Base-by-base conservation (phyloP, 371 early-diverging fungal genomes). In the Mucor irregularis region DNA sequence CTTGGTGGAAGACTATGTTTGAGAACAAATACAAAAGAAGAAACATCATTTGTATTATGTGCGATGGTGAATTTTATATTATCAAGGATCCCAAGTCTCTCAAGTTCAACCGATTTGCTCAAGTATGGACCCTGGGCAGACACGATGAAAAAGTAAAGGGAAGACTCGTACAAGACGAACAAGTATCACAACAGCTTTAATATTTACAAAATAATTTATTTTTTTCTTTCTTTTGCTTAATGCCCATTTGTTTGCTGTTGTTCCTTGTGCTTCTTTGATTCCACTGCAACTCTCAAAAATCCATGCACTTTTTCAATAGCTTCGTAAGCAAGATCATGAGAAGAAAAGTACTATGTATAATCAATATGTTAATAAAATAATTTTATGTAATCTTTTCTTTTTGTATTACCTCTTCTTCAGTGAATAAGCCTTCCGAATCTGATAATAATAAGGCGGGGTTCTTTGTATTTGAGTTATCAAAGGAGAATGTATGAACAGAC, bases 401-500 rank as follows among this genome's bases (percentile, higher is more conserved):
- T 10, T 28, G 5, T 47, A n/a, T 45, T 68, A 85, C 87, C 76
- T 89, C 83, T 25, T 86, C 79, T 48, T 84, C 77, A 17, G 77
- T 80, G 64, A 86, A 93, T 34, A 81, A 40, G 28, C 94, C 94
- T 10, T 69, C 77, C 28, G 90, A 91, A 33, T 90, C 80, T 25
- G 78, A 82, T 56, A 83, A 75, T 42, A 42, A 42, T 43, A 82
- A 46, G 9, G 75, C 49, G 17, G 64, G 50, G 14, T 57, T 49
- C 29, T 73, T 61, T 51, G 62, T 61, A 33, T 64, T 43, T 17
- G 64, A 58, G 56, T 77, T 84, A 55, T 88, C 87, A 69, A 95
- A 94, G 25, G 90, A 92, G 80, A 94, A 92, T 4, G 85, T 87
- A 59, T 97, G 97, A 22, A 75, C 66, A 0, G 96, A 95, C 58